phyloP scores from a whole-genome alignment of 129 eudicot species.

The Centella asiatica region DNA sequence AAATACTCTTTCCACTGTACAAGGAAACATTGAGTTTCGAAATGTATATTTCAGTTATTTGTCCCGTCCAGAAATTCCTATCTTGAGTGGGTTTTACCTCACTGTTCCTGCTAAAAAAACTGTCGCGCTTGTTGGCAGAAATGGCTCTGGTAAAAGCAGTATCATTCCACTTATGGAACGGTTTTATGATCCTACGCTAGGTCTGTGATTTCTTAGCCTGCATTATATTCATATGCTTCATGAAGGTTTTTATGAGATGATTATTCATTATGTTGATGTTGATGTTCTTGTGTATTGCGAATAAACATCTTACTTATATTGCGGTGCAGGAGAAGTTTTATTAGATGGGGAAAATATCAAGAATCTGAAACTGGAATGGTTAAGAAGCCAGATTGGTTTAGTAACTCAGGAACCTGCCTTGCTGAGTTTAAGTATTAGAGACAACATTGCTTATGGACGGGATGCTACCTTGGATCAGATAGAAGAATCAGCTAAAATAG shows the following conservation, averaged over 20 bases:
- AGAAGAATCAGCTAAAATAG: conserved; percentile 94
- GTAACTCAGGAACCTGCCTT: conserved; percentile 97
- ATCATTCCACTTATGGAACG: conserved; percentile 96
- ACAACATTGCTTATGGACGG: conserved; percentile 89
- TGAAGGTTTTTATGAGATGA: neutral
- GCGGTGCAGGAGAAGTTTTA: conserved; percentile 73
- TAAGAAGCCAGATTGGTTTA: conserved; percentile 89
- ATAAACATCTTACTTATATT: neutral
- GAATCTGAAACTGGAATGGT: conserved; percentile 86
- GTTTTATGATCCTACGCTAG: conserved; percentile 95
- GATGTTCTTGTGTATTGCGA: conserved; percentile 10
- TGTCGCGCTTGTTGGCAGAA: conserved; percentile 97
- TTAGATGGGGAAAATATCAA: conserved; percentile 93
- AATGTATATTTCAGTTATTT: conserved; percentile 91
- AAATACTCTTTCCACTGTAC: conserved; percentile 53
- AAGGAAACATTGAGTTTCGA: conserved; percentile 88
- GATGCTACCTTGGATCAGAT: conserved; percentile 77
- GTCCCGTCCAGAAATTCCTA: conserved; percentile 95
- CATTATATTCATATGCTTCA: neutral
- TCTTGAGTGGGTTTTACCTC: conserved; percentile 90
- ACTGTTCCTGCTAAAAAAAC: conserved; percentile 91
- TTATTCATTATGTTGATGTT: conserved; percentile 7
- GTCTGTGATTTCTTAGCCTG: conserved; percentile 23
- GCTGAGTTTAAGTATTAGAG: conserved; percentile 81
- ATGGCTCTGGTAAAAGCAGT: conserved; percentile 97